Evolutionary conservation across 768 basidiomycete species (phyloP), one percentile per base, ranked within the genome.

Genomic region (Sistotremastrum niveocremeum): DNA sequence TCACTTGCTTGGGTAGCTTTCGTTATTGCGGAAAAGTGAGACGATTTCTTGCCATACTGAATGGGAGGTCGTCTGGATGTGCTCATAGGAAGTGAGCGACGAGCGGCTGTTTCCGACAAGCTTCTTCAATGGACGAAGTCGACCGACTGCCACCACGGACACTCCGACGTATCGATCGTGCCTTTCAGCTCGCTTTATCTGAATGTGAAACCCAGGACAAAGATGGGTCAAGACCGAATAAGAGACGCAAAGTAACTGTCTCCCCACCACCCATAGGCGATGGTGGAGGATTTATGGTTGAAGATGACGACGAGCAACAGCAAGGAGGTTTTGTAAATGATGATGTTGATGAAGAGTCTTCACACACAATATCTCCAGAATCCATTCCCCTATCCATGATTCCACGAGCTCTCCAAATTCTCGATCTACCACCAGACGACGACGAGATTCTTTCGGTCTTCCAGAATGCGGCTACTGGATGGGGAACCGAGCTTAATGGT

Each of bases 381-480:
- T 45, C 67, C 34, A 76, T 87, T 20, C 68, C 73, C 0, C 55
- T 88, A 32, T 68, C 72, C 8, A 60, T 66, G 20, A 66, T 88
- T 38, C 77, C 84, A 3, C 49, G 60, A 7, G 84, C 83, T 7
- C 71, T 90, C 2, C 71, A 71, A 51, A 54, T 65, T 11, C 68
- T 90, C 12, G 75, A 79, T 50, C 65, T 88, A 6, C 61, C 59
- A 6, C 74, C 75, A 6, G 70, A 80, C 29, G 79, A 86, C 57
- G 50, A 51, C 39, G 70, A 72, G 45, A 68, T 86, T 7, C 68
- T 89, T 4, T 57, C 68, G 2, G 80, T 86, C 2, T 85, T 90
- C 60, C 69, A 69, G 35, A 84, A 82, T 49, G 86, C 87, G 2
- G 80, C 82, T 0, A 66, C 73, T 2, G 86, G 84, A 11, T 87